phyloP scores from a whole-genome alignment of 1,284 basidiomycete species.

The Crepidotus sp. region DNA sequence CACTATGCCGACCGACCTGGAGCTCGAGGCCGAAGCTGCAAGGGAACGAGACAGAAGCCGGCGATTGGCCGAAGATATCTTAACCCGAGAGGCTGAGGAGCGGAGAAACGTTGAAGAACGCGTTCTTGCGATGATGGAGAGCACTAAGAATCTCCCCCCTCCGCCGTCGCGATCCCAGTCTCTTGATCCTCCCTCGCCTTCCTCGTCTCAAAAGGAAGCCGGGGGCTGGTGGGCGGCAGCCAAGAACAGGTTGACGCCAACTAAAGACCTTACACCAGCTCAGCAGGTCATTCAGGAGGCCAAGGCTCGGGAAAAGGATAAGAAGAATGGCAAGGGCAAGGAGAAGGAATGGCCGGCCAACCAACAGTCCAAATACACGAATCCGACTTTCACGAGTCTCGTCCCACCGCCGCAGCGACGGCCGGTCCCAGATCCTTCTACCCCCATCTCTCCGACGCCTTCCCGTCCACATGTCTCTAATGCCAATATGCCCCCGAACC shows the following conservation, averaged over 20 bases:
- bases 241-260: constrained; percentile 66
- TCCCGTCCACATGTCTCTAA: constrained; percentile 32
- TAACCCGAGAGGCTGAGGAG: constrained; percentile 61
- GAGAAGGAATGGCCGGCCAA: constrained; percentile 51
- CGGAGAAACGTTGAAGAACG: constrained; percentile 60
- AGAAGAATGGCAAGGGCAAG: constrained; percentile 35
- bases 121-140: constrained; percentile 62
- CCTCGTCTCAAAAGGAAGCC: constrained; percentile 51
- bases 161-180: constrained; percentile 49
- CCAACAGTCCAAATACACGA: constrained; percentile 39
- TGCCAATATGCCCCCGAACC: constrained; percentile 44
- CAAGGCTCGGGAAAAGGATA: constrained; percentile 56
- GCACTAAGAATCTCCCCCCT: constrained; percentile 36
- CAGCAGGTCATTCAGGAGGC: constrained; percentile 69
- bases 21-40: constrained; percentile 70
- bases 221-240: constrained; percentile 59
- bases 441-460: constrained; percentile 31
- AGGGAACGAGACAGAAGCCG: constrained; percentile 64
- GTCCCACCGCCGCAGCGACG: constrained; percentile 23
- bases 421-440: constrained; percentile 16
- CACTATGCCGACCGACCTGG: constrained; percentile 56
- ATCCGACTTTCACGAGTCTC: constrained; percentile 51
- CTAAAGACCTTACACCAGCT: constrained; percentile 70
- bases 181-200: constrained; percentile 50
- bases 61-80: constrained; percentile 65